Base-by-base conservation (phyloP, 345 rosid species). In the Hypericum perforatum region DNA sequence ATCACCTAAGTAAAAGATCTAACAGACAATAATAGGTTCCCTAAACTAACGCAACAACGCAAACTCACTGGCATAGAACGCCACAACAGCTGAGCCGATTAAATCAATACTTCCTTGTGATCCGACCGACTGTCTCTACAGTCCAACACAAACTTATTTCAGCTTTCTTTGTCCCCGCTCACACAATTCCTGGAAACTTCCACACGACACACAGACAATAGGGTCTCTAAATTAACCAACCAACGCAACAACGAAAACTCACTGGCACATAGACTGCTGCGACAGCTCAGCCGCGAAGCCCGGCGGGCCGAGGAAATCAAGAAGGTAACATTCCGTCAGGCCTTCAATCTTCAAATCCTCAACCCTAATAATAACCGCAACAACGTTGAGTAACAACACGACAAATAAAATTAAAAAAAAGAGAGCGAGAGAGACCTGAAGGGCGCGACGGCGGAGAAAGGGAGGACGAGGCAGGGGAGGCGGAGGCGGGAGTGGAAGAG, bases 401-500 rank as follows among this genome's bases (percentile, higher is more conserved):
- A 43, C 4, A 6, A 38, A 16, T 10, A 41, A 2, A 7, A 13
- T 2, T 11, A 42, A 43, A 16, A 15, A 12, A 43, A 15, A 7
- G 38, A 12, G 6, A 7, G 11, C 9, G 9, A 22, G 42, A 13
- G 14, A 13, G 50, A 10, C 9, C 32, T 8, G 7, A 45, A 7
- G 22, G 22, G 9, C 8, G 50, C 5, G 14, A 14, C 8, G 22
- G 22, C 9, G 16, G 96, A 91, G 71, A 79, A 87, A 43, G 98
- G 96, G 64, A 84, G 63, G 37, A 82, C 15, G 56, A 91, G 87
- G 79, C 69, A 81, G 39, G 86, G 87, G 54, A 76, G 50, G 67
- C 50, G 64, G 69, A 76, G 68, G 39, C 69, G 92, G 43, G 84
- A 74, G 73, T 84, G 96, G 72, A 77, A 85, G 70, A 81, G 82